These are phyloP conservation scores for Sisymbrium altissimum DNA, from an alignment of 345 rosid species.

Conservation along the genomic window DNA sequence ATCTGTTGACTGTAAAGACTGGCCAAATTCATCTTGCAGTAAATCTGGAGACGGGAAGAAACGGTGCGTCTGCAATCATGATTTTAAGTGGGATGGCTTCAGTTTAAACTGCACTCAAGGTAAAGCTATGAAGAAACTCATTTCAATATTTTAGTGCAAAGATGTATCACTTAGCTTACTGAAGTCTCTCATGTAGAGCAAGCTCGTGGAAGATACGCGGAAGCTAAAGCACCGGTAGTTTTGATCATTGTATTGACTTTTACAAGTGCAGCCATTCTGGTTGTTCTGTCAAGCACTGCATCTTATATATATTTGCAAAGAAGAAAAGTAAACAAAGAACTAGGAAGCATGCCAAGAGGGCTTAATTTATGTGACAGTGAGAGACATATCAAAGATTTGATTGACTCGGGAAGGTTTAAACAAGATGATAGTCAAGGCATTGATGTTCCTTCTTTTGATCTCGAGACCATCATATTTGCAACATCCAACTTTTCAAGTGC, in stretches of 20 bases:
- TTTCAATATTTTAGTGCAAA: background rate
- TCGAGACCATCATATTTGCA: constrained; percentile 57
- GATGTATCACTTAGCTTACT: background rate
- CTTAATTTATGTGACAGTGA: constrained; percentile 42
- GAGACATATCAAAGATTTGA: constrained; percentile 49
- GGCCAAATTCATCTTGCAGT: constrained; percentile 53
- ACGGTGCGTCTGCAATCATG: constrained; percentile 48
- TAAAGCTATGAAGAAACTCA: constrained; percentile 10
- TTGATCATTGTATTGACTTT: constrained; percentile 39
- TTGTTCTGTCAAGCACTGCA: constrained; percentile 36
- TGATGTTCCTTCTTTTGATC: constrained; percentile 51
- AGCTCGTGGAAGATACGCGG: constrained; percentile 10
- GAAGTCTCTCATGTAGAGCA: constrained; percentile 20
- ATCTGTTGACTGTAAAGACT: constrained; percentile 52
- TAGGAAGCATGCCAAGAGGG: constrained; percentile 41
- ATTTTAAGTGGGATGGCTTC: constrained; percentile 44
- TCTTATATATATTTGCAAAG: constrained; percentile 38
- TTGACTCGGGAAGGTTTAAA: constrained; percentile 44
- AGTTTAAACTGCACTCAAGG: constrained; percentile 50
- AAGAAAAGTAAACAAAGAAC: constrained; percentile 33
- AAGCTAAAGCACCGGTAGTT: constrained; percentile 28
- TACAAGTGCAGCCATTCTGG: constrained; percentile 32
- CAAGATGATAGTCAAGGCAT: constrained; percentile 47
- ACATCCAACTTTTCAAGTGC: constrained; percentile 58
- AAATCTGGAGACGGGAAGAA: constrained; percentile 29